Base-by-base conservation (phyloP, 257 asterid species). In the Salvia splendens region DNA sequence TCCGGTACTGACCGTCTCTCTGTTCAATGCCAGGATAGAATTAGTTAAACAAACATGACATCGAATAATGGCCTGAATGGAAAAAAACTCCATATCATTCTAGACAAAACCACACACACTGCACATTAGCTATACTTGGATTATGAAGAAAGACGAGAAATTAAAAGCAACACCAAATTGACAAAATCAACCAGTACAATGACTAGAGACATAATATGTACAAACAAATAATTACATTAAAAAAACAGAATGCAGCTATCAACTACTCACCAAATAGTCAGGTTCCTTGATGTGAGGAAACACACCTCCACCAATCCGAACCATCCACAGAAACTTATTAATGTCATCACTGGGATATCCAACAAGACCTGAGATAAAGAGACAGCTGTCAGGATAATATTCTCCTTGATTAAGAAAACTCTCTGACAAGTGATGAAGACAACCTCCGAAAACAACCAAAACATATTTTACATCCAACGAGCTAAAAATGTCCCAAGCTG, bases 1-100 rank as follows among this genome's bases (percentile, higher is more conserved):
- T 94, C 81, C 97, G 88, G 86, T 94, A 94, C 80, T 91, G 98
- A 15, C 99, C 99, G 79, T 94, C 99, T 77, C 98, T 94, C 99
- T 94, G 81, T 73, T 69, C 66, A 76, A 46, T 61, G 75, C 70
- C 72, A 72, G n/a, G 68, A 69, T 14, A 62, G 43, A 53, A 62
- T 74, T 61, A 51, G 68, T 38, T 49, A 68, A 66, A 62, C 35
- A 67, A 55, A 47, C 58, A 32, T 12, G 30, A 60, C 43, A 46
- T 50, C 12, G 20, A 56, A 66, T 43, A 3, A 50, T 12, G 20
- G 41, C 30, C 30, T 24, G 61, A 48, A 70, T 48, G 9, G 47
- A 24, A 45, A 62, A 30, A 6, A 35, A 32, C 58, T 43, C 15
- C 36, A 40, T 30, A 61, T 40, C n/a, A n/a, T n/a, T n/a, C 43